Evolutionary conservation across 352 stramenopile genomes (phyloP), one percentile per base, ranked within the genome.

Genomic region (Phytopythium montanum): DNA sequence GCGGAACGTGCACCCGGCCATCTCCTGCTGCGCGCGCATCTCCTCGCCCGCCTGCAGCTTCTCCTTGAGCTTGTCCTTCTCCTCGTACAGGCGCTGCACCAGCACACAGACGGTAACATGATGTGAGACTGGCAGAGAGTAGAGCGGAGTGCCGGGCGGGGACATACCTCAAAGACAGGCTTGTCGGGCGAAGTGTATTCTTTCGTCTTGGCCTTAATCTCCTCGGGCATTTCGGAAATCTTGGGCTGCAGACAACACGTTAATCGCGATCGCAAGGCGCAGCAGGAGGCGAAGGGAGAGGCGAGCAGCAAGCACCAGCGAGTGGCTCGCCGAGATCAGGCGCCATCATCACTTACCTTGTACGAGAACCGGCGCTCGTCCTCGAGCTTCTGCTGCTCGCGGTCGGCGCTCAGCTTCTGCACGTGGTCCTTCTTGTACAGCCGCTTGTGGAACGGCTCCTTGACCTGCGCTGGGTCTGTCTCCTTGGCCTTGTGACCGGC

Each of bases 351-450:
- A 50, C 68, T 56, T 68, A 90, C 81, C 80, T 94, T 94, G 66
- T 89, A 92, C 16, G 80, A 75, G 56, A 79, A 88, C 45, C 79
- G 69, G 23, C 82, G 75, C 53, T 92, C 85, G 26, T 85, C 76
- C 56, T 94, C 77, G 1, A 92, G 62, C 41, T 85, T 85, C 46
- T 81, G 82, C 54, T 90, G 82, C 61, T 94, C 82, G 12, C 85
- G 75, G 8, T 89, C 75, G 0, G 76, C 71, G 34, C 73, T 70
- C 26, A 90, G 59, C 31, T 80, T 83, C 29, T 89, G 82, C 65
- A 88, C 60, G 42, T 92, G 66, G 39, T 92, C 85, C 31, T 92
- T 94, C 66, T 76, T 87, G 58, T 85, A 94, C 26, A 94, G 57
- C 9, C 85, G 70, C 33, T 90, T 76, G 56, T 92, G 74, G 42